Conservation (phyloP, 73 alveolate species). For the Paramecium tetraurelia region DNA sequence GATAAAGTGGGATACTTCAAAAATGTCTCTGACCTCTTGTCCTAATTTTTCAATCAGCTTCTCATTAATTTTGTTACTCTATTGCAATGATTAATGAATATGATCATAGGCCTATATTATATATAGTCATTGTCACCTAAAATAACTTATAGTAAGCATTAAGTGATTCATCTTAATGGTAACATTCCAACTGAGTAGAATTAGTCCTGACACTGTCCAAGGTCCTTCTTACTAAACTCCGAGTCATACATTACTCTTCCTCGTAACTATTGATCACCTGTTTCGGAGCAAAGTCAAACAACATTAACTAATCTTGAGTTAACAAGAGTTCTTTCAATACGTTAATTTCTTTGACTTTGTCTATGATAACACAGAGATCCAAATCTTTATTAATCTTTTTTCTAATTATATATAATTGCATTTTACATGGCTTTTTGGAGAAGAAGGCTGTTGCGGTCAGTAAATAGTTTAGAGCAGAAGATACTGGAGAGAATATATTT, state of each 20-base stretch:
- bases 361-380: neutral
- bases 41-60: neutral
- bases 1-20: constrained; percentile 11
- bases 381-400: neutral
- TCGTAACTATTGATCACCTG: neutral
- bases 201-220: neutral
- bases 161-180: neutral
- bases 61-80: neutral
- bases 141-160: neutral
- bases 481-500: neutral
- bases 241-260: neutral
- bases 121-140: neutral
- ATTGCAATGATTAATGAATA: neutral
- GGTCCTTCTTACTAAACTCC: neutral
- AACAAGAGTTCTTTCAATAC: neutral
- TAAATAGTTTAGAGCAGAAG: neutral
- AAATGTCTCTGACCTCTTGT: neutral
- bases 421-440: neutral
- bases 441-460: neutral
- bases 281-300: constrained; percentile 21
- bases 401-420: neutral
- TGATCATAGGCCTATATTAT: constrained; percentile 21
- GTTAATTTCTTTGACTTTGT: neutral
- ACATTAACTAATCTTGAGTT: neutral
- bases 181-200: neutral